Base-by-base conservation (phyloP, 192 early-diverging fungal genomes). In the Kickxella alabastrina region DNA sequence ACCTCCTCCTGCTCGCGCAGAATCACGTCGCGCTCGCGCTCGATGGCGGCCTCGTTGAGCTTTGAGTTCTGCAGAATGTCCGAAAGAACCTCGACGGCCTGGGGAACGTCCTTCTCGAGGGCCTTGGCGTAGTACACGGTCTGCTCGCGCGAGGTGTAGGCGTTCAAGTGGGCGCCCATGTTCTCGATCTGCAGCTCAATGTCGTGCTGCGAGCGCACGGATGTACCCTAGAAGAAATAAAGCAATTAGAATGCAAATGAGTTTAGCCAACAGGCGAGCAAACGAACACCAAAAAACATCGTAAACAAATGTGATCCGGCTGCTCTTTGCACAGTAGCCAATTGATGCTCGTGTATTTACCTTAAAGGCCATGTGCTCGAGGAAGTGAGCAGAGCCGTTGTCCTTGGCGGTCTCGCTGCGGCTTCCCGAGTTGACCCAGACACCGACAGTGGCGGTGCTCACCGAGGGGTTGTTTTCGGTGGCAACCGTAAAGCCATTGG, bases 311-410 rank as follows among this genome's bases (percentile, higher is more conserved):
- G n/a, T n/a, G n/a, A n/a, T n/a, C n/a, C n/a, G n/a, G n/a, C n/a
- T n/a, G n/a, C n/a, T n/a, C n/a, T n/a, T n/a, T n/a, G n/a, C n/a
- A n/a, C n/a, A n/a, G n/a, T n/a, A n/a, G n/a, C n/a, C n/a, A n/a
- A n/a, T n/a, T n/a, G n/a, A n/a, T n/a, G n/a, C n/a, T n/a, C n/a
- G n/a, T n/a, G n/a, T 25, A 26, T 45, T 45, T 57, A 49, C 55
- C 64, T 98, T 98, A 84, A 96, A 98, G 12, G 94, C 89, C 94
- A 98, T 97, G 76, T 98, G 95, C 72, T 98, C 95, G 46, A 98
- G 75, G 59, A 98, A 98, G 77, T 98, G 94, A 18, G 95, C 95
- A 26, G 91, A 83, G 24, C 95, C 95, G 56, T 98, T 98, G 81
- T 90, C 92, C 57, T 72, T 79, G 54, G 71, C 68, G 49, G 77